Conservation (phyloP, 192 early-diverging fungal species). For the Backusella australiensis region DNA sequence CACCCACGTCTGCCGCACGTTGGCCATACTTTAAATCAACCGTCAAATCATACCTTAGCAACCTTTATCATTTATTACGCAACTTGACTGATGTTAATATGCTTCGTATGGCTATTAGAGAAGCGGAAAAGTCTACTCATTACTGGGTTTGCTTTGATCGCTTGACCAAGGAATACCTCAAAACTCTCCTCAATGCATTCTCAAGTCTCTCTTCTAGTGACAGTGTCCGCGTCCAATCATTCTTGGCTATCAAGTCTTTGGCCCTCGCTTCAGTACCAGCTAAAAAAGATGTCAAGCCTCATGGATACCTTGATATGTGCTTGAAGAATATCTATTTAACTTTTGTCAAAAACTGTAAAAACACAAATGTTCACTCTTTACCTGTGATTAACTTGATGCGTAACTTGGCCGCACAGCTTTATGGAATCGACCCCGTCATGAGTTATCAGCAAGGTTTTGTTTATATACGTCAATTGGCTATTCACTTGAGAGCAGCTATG, state of each 20-base stretch:
- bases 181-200: conserved; percentile 53
- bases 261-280: conserved; percentile 39
- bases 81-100: conserved; percentile 84
- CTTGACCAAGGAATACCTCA: conserved; percentile 80
- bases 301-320: conserved; percentile 59
- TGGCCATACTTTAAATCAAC: conserved; percentile 75
- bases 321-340: conserved; percentile 83
- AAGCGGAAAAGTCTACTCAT: conserved; percentile 69
- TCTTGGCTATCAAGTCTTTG: conserved; percentile 82
- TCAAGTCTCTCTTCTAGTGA: conserved; percentile 59
- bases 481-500: conserved; percentile 88
- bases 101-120: conserved; percentile 80
- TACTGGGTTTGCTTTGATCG: conserved; percentile 86
- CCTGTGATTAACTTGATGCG: conserved; percentile 87
- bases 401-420: conserved; percentile 89
- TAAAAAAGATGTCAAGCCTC: conserved; percentile 12
- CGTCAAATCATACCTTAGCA: conserved; percentile 81
- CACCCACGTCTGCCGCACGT: conserved; percentile 44
- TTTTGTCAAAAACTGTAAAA: conserved; percentile 75
- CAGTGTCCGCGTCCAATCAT: conserved; percentile 72
- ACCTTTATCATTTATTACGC: conserved; percentile 70
- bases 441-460: conserved; percentile 94
- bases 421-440: conserved; percentile 69
- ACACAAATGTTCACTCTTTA: conserved; percentile 78
- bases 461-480: conserved; percentile 91